Conservation (phyloP, 805 yeast genomes). For the Sugiyamaella qingdaonensis region DNA sequence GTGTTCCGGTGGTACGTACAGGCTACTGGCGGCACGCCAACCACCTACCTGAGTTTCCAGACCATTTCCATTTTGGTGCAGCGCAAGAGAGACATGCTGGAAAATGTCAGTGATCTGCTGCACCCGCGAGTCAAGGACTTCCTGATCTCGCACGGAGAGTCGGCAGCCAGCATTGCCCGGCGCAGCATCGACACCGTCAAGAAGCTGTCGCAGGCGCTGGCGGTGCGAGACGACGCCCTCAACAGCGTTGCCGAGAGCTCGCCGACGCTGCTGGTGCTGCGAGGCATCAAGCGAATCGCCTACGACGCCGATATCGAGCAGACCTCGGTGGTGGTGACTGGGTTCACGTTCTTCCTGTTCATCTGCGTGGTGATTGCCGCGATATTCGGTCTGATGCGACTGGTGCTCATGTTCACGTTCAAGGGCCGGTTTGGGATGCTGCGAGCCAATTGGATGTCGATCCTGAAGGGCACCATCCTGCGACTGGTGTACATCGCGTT, state of each 20-base stretch:
- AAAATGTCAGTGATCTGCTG: conserved; percentile 15
- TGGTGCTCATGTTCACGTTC: conserved; percentile 32
- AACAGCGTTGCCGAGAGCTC: conserved; percentile 20
- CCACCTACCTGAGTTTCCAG: conserved; percentile 54
- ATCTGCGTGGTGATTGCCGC: conserved; percentile 70
- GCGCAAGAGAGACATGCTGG: conserved; percentile 35
- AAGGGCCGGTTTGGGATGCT: conserved; percentile 43
- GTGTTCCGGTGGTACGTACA: conserved; percentile 93
- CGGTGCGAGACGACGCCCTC: conserved; percentile 9
- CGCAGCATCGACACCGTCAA: neutral
- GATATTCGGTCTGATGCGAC: conserved; percentile 52
- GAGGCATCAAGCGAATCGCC: conserved; percentile 87
- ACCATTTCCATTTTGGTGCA: conserved; percentile 72
- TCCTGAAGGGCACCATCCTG: conserved; percentile 74
- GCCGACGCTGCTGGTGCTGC: conserved; percentile 52
- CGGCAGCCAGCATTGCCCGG: neutral
- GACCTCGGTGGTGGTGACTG: conserved; percentile 79
- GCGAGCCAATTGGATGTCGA: conserved; percentile 51
- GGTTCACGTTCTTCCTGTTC: conserved; percentile 78
- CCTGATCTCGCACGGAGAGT: conserved; percentile 5
- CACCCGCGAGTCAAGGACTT: conserved; percentile 9
- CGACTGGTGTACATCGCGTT: conserved; percentile 82
- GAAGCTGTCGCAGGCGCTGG: neutral
- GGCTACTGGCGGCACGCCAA: conserved; percentile 85
- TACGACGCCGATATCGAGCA: conserved; percentile 72